These are phyloP conservation scores for Fusarium clavum DNA, from an alignment of 2,329 filamentous ascomycete genomes.

Conservation along the genomic window DNA sequence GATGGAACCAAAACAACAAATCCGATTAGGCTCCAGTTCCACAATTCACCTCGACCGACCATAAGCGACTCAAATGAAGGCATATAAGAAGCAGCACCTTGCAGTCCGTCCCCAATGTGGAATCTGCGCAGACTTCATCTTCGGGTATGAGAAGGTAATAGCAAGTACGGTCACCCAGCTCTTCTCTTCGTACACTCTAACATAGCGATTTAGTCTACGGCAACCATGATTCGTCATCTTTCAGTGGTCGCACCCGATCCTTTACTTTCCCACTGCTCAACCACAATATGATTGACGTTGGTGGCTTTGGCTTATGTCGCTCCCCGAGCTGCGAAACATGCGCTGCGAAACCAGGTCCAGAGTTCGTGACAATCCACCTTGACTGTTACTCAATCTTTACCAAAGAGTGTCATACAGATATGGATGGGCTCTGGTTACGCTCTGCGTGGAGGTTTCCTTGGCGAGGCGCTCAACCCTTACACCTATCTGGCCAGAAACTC, in stretches of 20 bases:
- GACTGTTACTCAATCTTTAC: too few species aligned
- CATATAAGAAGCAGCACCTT: background rate
- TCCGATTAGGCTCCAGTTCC: background rate
- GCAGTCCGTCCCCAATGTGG: background rate
- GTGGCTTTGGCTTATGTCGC: too few species aligned
- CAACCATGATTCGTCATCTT: too few species aligned
- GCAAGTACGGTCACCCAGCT: background rate
- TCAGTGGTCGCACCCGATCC: too few species aligned
- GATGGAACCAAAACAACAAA: background rate
- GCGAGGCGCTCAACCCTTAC: too few species aligned
- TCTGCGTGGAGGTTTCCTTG: too few species aligned
- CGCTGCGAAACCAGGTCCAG: too few species aligned
- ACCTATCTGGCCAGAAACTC: too few species aligned
- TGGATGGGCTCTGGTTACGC: too few species aligned
- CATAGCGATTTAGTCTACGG: too few species aligned
- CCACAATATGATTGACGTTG: rapidly evolving
- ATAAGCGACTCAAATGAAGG: background rate
- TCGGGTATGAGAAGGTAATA: rapidly evolving
- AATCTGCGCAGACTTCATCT: background rate
- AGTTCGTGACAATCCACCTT: too few species aligned
- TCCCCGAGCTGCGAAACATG: rapidly evolving
- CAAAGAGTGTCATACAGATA: too few species aligned
- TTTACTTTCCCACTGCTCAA: rapidly evolving
- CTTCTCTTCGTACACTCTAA: background rate
- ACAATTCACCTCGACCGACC: background rate